A percentile compares a stretch with the other conserved stretches of the same genome.
Conservation (phyloP, 805 yeast genomes). For the Wickerhamomyces mucosus region DNA sequence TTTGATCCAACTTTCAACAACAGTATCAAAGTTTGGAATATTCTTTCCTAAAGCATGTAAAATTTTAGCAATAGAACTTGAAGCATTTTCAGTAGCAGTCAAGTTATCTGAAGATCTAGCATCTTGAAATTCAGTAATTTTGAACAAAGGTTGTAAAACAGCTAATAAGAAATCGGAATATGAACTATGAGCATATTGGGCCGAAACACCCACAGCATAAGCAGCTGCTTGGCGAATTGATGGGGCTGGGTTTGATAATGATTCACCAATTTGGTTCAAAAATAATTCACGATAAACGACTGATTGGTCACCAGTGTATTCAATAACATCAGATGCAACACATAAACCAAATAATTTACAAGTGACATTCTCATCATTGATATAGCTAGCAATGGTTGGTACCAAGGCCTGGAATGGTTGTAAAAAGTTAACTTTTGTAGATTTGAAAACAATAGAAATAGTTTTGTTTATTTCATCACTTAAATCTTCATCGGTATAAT, state of each 20-base stretch:
- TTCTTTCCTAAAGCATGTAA: conserved; percentile 51
- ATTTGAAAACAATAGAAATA: conserved; percentile 60
- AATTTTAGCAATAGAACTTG: conserved; percentile 77
- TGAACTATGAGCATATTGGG: conserved; percentile 62
- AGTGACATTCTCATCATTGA: conserved; percentile 59
- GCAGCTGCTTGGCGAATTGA: conserved; percentile 82
- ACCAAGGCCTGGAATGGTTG: conserved; percentile 55
- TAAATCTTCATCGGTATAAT: conserved; percentile 81
- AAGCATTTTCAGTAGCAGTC: conserved; percentile 79
- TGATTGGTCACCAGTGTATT: conserved; percentile 66
- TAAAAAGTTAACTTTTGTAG: conserved; percentile 46
- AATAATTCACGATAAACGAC: conserved; percentile 56
- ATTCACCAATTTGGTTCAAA: conserved; percentile 52
- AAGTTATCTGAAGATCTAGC: conserved; percentile 79
- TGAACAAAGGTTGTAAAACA: conserved; percentile 66
- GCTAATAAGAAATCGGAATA: conserved; percentile 57
- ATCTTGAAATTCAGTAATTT: conserved; percentile 66
- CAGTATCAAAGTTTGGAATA: conserved; percentile 52
- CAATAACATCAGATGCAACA: conserved; percentile 71
- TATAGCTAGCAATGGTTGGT: conserved; percentile 51
- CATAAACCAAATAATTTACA: conserved; percentile 72
- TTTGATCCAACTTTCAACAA: conserved; percentile 68
- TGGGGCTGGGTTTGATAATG: conserved; percentile 57
- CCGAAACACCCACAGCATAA: conserved; percentile 76
- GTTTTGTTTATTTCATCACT: conserved; percentile 79